These are phyloP conservation scores for Pichia gijzeniarum DNA, from an alignment of 805 yeast genomes.

Conservation along the genomic window DNA sequence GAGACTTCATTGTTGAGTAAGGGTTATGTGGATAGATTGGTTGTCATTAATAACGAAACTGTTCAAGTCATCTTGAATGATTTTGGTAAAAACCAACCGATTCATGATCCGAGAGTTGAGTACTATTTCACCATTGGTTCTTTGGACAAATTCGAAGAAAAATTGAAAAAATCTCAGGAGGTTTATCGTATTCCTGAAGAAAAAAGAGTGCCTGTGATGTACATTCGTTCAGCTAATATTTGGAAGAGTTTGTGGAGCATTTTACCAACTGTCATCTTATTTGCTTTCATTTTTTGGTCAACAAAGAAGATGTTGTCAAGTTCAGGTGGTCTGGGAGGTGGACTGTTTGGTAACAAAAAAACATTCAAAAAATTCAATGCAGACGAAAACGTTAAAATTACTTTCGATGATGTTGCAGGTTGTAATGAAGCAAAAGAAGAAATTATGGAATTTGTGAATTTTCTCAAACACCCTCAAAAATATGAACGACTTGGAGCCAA, in stretches of 20 bases:
- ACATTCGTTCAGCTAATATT: constrained; percentile 61
- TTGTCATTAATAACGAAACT: constrained; percentile 63
- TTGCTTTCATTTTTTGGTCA: constrained; percentile 73
- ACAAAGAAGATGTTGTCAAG: constrained; percentile 50
- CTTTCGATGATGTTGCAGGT: constrained; percentile 89
- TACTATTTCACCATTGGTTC: constrained; percentile 80
- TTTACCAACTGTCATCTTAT: constrained; percentile 70
- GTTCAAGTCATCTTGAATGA: constrained; percentile 64
- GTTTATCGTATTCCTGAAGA: constrained; percentile 57
- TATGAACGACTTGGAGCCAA: constrained; percentile 88
- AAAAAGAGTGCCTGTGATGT: constrained; percentile 73
- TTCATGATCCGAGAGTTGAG: constrained; percentile 22
- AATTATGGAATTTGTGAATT: constrained; percentile 91
- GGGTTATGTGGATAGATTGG: constrained; percentile 68
- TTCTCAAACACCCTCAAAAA: constrained; percentile 75
- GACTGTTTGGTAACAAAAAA: constrained; percentile 63
- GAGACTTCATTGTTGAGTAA: constrained; percentile 69
- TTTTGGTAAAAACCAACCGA: constrained; percentile 31
- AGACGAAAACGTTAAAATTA: constrained; percentile 74
- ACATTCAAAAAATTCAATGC: constrained; percentile 79
- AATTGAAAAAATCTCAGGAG: constrained; percentile 68
- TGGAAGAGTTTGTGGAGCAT: constrained; percentile 60
- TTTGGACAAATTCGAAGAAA: constrained; percentile 77
- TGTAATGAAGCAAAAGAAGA: constrained; percentile 92
- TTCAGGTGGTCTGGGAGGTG: constrained; percentile 52